Conservation (phyloP, 202 grass and related monocot genomes). For the Zoysia matrella region DNA sequence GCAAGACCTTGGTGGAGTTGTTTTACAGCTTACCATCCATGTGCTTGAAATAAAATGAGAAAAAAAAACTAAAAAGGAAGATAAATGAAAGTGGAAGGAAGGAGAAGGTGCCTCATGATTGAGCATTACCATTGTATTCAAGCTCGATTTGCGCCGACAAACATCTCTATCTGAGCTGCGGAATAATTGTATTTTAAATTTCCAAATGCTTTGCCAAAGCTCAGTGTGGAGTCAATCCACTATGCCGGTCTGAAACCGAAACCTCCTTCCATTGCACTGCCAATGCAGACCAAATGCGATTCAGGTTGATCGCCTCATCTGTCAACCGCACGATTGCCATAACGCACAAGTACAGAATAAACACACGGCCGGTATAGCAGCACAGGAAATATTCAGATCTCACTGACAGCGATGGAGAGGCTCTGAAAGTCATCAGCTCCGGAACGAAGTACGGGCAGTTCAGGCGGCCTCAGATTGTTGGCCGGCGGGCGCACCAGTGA, state of each 20-base stretch:
- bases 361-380: not conserved
- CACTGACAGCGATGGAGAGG: not conserved
- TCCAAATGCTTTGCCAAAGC: not conserved
- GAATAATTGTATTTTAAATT: not conserved
- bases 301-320: not conserved
- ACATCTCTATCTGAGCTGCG: not conserved
- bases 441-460: not conserved
- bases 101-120: conserved; percentile 10
- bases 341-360: not conserved
- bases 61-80: not conserved
- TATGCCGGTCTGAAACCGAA: not conserved
- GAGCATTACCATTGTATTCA: not conserved
- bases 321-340: not conserved
- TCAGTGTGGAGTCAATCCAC: not conserved
- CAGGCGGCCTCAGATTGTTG: not conserved
- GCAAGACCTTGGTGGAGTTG: not conserved
- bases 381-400: not conserved
- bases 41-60: not conserved
- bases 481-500: not conserved
- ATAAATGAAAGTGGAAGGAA: not conserved
- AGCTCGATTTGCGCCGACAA: not conserved
- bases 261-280: not conserved
- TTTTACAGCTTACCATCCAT: conserved; percentile 23
- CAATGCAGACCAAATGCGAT: not conserved
- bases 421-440: not conserved